Evolutionary conservation across 1,284 basidiomycete genomes (phyloP).

Genomic region (Chalciporus sp.): DNA sequence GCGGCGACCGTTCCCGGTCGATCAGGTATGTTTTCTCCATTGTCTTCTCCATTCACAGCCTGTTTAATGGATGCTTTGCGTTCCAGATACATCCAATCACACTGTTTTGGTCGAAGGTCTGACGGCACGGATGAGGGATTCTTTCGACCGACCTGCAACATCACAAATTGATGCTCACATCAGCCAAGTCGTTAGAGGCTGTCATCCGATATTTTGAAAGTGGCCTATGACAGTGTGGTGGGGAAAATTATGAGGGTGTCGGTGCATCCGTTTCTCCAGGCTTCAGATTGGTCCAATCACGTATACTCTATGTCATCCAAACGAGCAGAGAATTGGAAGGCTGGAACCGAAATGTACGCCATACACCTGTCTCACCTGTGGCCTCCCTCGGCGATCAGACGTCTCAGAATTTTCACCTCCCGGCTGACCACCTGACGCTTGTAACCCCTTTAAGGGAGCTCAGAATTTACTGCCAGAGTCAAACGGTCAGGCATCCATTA

Average conservation of each 20-base stretch:
- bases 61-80: not conserved
- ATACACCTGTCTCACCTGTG: too few relatives aligned
- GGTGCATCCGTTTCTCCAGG: not conserved
- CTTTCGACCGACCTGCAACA: not conserved
- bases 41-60: not conserved
- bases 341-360: too few relatives aligned
- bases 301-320: too few relatives aligned
- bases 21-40: slow-evolving; percentile 2
- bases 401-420: too few relatives aligned
- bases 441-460: too few relatives aligned
- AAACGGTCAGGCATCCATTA: too few relatives aligned
- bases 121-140: not conserved
- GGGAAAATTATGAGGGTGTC: not conserved
- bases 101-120: not conserved
- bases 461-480: too few relatives aligned
- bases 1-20: not conserved
- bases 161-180: not conserved
- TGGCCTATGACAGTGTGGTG: too few relatives aligned
- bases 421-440: too few relatives aligned
- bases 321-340: too few relatives aligned
- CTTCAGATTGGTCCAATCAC: too few relatives aligned
- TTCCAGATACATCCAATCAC: not conserved
- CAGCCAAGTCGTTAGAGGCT: not conserved
- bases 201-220: not conserved
- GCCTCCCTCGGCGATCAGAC: too few relatives aligned